phyloP scores from a whole-genome alignment of 1,284 basidiomycete species.

The Cutaneotrichosporon mucoides region DNA sequence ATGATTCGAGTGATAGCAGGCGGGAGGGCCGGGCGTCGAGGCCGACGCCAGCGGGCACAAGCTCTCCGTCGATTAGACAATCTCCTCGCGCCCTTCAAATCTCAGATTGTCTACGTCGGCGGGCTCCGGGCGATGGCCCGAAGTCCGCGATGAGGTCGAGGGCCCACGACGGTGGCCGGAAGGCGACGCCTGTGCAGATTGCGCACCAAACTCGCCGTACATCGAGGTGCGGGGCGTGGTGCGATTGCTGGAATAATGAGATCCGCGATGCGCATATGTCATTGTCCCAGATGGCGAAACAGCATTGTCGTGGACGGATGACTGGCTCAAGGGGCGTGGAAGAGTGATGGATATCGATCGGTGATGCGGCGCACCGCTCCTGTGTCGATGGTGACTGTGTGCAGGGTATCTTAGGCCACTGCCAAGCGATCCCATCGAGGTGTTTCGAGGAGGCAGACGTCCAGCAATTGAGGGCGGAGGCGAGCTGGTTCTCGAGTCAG shows the following conservation, averaged over 20 bases:
- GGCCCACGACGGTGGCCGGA: conserved; percentile 5
- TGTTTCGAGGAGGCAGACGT: conserved; percentile 2
- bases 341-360: conserved; percentile 10
- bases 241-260: not conserved
- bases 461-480: conserved; percentile 10
- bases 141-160: conserved; percentile 4
- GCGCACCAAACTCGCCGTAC: conserved; percentile 6
- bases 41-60: too few relatives aligned
- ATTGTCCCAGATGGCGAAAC: not conserved
- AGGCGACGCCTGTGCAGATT: not conserved
- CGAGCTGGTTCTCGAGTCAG: conserved; percentile 11
- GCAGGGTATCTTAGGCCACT: not conserved
- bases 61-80: conserved; percentile 1
- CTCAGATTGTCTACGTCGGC: not conserved
- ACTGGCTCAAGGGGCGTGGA: conserved; percentile 12
- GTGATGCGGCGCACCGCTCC: conserved; percentile 14
- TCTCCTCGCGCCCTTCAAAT: conserved; percentile 9
- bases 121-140: not conserved
- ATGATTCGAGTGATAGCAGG: too few relatives aligned
- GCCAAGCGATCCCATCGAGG: not conserved
- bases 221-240: conserved; percentile 2
- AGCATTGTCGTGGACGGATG: not conserved
- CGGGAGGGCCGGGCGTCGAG: too few relatives aligned
- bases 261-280: not conserved
- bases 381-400: not conserved